Conservation (phyloP, 176 grass and related monocot genomes). For the Triticum aestivum region DNA sequence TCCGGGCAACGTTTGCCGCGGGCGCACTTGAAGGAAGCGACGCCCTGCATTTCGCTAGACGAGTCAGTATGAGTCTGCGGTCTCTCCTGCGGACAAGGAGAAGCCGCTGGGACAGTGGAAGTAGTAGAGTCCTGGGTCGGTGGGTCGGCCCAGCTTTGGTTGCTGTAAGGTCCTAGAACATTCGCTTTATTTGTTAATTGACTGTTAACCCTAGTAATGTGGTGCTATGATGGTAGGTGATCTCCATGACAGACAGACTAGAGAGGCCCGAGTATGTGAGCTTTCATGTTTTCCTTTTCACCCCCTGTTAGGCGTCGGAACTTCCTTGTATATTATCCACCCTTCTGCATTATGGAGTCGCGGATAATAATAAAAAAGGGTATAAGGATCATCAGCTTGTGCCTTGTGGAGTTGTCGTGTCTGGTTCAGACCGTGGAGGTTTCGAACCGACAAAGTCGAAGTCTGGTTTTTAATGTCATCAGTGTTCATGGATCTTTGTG, state of each 20-base stretch:
- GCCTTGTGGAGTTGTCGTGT: not conserved
- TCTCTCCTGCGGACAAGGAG: slow-evolving; percentile 10
- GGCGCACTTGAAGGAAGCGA: slow-evolving; percentile 40
- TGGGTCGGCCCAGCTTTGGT: slow-evolving; percentile 32
- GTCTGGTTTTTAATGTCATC: not conserved
- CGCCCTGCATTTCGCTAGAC: slow-evolving; percentile 35
- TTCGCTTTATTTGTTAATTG: slow-evolving; percentile 56
- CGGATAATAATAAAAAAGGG: slow-evolving; percentile 28
- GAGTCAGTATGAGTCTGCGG: slow-evolving; percentile 18
- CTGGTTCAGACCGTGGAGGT: not conserved
- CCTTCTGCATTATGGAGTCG: slow-evolving; percentile 27
- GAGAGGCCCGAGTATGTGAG: slow-evolving; percentile 38
- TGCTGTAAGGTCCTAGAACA: slow-evolving; percentile 49
- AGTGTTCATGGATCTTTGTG: not conserved
- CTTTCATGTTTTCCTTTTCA: slow-evolving; percentile 21
- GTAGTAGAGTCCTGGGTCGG: not conserved
- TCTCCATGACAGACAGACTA: slow-evolving; percentile 34
- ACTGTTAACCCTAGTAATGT: slow-evolving; percentile 45
- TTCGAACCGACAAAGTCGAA: not conserved
- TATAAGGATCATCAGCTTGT: slow-evolving; percentile 5
- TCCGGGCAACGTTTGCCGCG: slow-evolving; percentile 7
- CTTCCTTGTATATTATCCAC: slow-evolving; percentile 41
- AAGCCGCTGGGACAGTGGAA: slow-evolving; percentile 27
- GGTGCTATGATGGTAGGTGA: slow-evolving; percentile 38
- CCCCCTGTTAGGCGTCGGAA: slow-evolving; percentile 29